phyloP scores from a whole-genome alignment of 306 rosid species.

The Cicer arietinum region DNA sequence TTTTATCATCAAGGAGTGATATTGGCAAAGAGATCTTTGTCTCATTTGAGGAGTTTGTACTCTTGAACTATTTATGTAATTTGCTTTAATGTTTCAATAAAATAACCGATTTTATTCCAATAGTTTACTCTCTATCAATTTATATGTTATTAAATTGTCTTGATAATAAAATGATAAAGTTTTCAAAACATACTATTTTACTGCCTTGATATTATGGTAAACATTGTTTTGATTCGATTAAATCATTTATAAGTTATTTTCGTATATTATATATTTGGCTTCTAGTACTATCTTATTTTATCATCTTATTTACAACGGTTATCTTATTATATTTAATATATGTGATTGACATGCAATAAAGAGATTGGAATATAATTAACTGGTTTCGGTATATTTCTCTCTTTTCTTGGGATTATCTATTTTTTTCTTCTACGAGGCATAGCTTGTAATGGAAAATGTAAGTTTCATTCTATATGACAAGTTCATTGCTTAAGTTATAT shows the following conservation, averaged over 20 bases:
- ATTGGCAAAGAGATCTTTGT: background rate
- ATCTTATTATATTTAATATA: conserved; percentile 40
- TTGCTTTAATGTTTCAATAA: too few species aligned
- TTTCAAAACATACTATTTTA: conserved; percentile 1
- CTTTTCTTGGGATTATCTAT: conserved; percentile 73
- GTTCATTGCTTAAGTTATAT: conserved; percentile 37
- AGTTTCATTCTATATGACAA: conserved; percentile 34
- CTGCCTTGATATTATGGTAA: conserved; percentile 29
- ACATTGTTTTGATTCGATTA: conserved; percentile 24
- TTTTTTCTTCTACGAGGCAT: conserved; percentile 92
- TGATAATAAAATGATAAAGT: background rate
- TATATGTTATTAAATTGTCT: conserved; percentile 23
- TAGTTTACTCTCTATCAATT: background rate
- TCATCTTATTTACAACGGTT: background rate
- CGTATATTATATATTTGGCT: conserved; percentile 10
- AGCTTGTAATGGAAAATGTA: conserved; percentile 98
- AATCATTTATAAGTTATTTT: conserved; percentile 12
- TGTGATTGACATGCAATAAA: conserved; percentile 54
- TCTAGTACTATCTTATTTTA: conserved; percentile 28
- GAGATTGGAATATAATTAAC: conserved; percentile 94
- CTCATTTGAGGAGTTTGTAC: background rate
- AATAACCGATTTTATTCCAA: too few species aligned
- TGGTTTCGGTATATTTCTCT: conserved; percentile 70
- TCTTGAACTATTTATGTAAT: background rate
- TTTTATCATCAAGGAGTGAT: conserved; percentile 12